phyloP scores from a whole-genome alignment of 208 protist species.

The Leishmania tropica region DNA sequence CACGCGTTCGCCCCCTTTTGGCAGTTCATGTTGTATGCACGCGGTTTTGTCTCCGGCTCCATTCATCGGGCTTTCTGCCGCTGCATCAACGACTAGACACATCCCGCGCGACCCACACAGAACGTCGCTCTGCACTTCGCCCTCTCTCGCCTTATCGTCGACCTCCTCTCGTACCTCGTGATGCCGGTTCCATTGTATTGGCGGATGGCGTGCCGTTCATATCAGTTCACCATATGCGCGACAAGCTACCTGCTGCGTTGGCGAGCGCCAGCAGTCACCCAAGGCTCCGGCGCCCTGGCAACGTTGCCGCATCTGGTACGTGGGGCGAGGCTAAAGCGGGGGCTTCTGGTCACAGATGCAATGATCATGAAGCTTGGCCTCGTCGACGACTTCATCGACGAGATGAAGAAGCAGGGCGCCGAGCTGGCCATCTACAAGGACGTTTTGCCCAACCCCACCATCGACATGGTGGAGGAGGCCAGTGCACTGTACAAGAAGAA shows the following conservation, averaged over 20 bases:
- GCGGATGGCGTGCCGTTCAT: conserved; percentile 32
- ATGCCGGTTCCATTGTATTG: conserved; percentile 50
- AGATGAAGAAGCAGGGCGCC: conserved; percentile 37
- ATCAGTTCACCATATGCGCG: conserved; percentile 35
- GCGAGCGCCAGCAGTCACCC: conserved; percentile 36
- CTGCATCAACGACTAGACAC: background rate
- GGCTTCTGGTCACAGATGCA: conserved; percentile 59
- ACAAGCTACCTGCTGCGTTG: conserved; percentile 39
- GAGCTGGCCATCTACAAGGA: conserved; percentile 47
- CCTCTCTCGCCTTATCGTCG: background rate
- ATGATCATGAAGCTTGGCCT: conserved; percentile 64
- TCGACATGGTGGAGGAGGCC: conserved; percentile 44
- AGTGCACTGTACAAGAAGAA: conserved; percentile 36
- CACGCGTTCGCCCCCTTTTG: background rate
- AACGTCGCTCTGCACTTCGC: background rate
- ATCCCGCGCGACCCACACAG: background rate
- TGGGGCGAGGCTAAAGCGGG: conserved; percentile 34
- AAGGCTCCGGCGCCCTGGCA: conserved; percentile 35
- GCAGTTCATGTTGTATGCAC: background rate
- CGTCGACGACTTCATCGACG: conserved; percentile 34
- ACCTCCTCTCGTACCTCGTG: background rate
- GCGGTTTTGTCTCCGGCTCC: background rate
- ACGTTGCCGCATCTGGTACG: conserved; percentile 41
- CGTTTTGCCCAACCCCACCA: conserved; percentile 60
- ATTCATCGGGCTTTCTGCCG: background rate